Evolutionary conservation across 2,329 filamentous ascomycete species (phyloP).

Genomic region (Sporothrix pallida): DNA sequence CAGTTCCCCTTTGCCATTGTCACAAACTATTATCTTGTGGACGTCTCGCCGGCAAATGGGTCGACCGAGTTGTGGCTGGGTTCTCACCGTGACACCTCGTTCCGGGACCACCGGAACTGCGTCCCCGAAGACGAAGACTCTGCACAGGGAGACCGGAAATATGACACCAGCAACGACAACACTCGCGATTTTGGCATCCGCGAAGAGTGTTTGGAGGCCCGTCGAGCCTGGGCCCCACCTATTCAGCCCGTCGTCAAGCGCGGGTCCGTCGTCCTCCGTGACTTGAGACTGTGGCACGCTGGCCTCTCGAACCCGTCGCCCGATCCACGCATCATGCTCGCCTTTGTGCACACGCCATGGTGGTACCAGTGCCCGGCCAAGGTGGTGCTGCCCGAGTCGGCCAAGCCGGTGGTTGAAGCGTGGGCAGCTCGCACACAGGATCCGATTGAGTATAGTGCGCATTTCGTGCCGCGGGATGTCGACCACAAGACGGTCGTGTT

Average conservation of each 20-base stretch:
- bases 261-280: slow-evolving; percentile 53
- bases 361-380: slow-evolving; percentile 23
- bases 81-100: slow-evolving; percentile 46
- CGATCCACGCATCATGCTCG: slow-evolving; percentile 51
- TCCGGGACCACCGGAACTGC: slow-evolving; percentile 30
- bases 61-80: slow-evolving; percentile 60
- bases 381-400: not conserved
- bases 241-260: slow-evolving; percentile 51
- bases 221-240: slow-evolving; percentile 39
- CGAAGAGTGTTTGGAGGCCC: slow-evolving; percentile 42
- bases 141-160: slow-evolving; percentile 33
- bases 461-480: slow-evolving; percentile 1
- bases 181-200: slow-evolving; percentile 33
- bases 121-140: slow-evolving; percentile 42
- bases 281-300: slow-evolving; percentile 57
- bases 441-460: slow-evolving; percentile 3
- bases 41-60: slow-evolving; percentile 53
- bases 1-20: slow-evolving; percentile 56
- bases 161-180: slow-evolving; percentile 38
- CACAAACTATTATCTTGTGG: slow-evolving; percentile 55
- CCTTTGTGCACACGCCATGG: slow-evolving; percentile 18
- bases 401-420: not conserved
- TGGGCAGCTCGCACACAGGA: not conserved
- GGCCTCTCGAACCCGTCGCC: slow-evolving; percentile 54
- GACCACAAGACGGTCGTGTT: slow-evolving; percentile 19